Conservation (phyloP, 345 rosid species). For the Hirschfeldia incana region DNA sequence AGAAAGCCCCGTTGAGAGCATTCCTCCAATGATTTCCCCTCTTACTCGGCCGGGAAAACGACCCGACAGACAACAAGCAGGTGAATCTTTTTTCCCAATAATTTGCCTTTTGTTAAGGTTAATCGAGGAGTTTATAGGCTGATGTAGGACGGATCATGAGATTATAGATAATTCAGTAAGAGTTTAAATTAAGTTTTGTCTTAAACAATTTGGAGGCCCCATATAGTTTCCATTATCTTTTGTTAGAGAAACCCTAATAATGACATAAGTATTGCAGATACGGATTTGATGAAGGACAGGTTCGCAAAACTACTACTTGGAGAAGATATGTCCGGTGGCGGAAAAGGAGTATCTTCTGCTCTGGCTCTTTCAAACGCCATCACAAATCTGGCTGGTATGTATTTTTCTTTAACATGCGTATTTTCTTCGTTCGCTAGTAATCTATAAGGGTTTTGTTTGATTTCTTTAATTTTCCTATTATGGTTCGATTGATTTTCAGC, state of each 20-base stretch:
- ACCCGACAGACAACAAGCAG: slow-evolving; percentile 45
- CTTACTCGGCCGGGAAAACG: slow-evolving; percentile 32
- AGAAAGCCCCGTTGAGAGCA: slow-evolving; percentile 34
- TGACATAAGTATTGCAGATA: slow-evolving; percentile 39
- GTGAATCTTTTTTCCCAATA: slow-evolving; percentile 16
- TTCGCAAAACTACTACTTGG: slow-evolving; percentile 68
- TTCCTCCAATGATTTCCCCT: slow-evolving; percentile 34
- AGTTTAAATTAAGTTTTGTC: background rate
- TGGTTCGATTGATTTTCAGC: slow-evolving; percentile 46
- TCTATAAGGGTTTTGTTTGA: background rate
- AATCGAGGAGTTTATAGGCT: background rate
- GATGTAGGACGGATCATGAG: background rate
- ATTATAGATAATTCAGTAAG: background rate
- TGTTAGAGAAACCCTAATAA: background rate
- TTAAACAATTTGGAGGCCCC: background rate
- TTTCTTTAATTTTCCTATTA: background rate
- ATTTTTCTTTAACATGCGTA: background rate
- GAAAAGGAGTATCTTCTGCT: slow-evolving; percentile 81
- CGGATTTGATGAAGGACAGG: slow-evolving; percentile 65
- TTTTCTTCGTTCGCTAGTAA: slow-evolving; percentile 23
- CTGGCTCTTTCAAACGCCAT: slow-evolving; percentile 65
- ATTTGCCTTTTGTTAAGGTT: background rate
- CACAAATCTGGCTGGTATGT: slow-evolving; percentile 51
- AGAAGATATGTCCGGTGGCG: slow-evolving; percentile 85
- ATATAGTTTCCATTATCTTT: too few relatives aligned